Conservation (phyloP, 805 yeast species). For the Lipomyces yamanashiensis region DNA sequence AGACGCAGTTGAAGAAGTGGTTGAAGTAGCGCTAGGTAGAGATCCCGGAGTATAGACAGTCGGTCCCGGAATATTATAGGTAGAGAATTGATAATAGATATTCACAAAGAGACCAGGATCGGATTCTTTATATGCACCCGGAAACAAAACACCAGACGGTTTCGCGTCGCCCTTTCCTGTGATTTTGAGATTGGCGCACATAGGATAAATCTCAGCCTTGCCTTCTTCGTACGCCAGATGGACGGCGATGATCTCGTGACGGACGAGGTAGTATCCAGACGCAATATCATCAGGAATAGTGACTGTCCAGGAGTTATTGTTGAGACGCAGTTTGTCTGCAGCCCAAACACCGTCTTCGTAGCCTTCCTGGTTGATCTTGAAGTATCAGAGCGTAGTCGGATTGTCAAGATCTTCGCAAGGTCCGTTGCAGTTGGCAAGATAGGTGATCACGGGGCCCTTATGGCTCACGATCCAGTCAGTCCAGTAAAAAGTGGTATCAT, state of each 20-base stretch:
- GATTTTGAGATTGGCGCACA: conserved; percentile 1
- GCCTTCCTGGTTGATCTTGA: conserved; percentile 1
- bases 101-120: conserved; percentile 2
- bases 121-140: neutral
- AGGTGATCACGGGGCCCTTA: conserved; percentile 1
- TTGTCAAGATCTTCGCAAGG: neutral
- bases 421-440: conserved; percentile 1
- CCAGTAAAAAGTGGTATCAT: neutral
- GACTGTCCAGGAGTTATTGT: conserved; percentile 3
- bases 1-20: neutral
- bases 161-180: neutral
- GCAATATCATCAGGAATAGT: neutral
- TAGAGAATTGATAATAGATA: neutral
- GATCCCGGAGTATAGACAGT: neutral
- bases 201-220: conserved; percentile 1
- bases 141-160: neutral
- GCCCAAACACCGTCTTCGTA: conserved; percentile 6
- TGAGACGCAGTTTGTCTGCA: neutral
- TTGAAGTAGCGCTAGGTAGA: neutral
- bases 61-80: neutral
- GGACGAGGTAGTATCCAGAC: conserved; percentile 1
- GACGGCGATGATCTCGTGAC: conserved; percentile 3
- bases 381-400: neutral
- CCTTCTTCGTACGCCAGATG: conserved; percentile 5
- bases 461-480: conserved; percentile 5